phyloP scores from a whole-genome alignment of 768 basidiomycete genomes.

The Pleurotus tuoliensis region DNA sequence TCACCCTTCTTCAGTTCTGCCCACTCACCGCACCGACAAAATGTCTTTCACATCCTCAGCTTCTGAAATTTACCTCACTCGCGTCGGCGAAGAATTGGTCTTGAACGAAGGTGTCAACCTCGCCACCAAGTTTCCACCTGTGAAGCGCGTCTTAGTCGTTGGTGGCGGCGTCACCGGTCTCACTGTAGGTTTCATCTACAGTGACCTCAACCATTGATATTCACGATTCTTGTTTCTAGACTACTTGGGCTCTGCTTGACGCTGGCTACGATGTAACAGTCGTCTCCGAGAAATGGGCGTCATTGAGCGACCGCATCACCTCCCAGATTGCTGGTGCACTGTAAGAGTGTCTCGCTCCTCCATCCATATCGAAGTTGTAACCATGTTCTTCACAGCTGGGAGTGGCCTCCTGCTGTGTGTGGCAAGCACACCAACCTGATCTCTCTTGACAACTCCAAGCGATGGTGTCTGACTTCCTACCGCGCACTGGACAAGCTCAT shows the following conservation, averaged over 20 bases:
- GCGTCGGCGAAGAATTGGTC: slow-evolving; percentile 1
- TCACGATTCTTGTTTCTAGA: slow-evolving; percentile 7
- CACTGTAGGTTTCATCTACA: slow-evolving; percentile 2
- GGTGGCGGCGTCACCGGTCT: slow-evolving; percentile 13
- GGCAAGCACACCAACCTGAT: slow-evolving; percentile 32
- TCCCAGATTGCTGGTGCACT: slow-evolving; percentile 25
- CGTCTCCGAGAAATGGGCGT: slow-evolving; percentile 22
- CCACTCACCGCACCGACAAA: neutral
- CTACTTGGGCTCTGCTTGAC: slow-evolving; percentile 30
- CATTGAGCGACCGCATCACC: slow-evolving; percentile 15
- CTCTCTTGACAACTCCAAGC: slow-evolving; percentile 28
- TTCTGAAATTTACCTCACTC: slow-evolving; percentile 3
- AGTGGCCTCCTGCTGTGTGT: slow-evolving; percentile 36
- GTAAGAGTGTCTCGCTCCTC: slow-evolving; percentile 13
- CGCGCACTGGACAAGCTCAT: slow-evolving; percentile 23
- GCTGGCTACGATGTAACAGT: slow-evolving; percentile 32
- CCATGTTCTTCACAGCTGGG: slow-evolving; percentile 22
- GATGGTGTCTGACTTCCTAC: slow-evolving; percentile 34
- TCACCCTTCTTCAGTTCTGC: neutral
- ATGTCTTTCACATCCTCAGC: slow-evolving; percentile 1
- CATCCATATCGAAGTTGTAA: slow-evolving; percentile 2
- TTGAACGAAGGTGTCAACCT: slow-evolving; percentile 7
- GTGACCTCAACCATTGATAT: neutral
- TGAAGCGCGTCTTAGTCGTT: slow-evolving; percentile 9
- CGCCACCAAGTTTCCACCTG: neutral